Evolutionary conservation across 805 yeast species (phyloP).

Genomic region (Candida krabiensis): DNA sequence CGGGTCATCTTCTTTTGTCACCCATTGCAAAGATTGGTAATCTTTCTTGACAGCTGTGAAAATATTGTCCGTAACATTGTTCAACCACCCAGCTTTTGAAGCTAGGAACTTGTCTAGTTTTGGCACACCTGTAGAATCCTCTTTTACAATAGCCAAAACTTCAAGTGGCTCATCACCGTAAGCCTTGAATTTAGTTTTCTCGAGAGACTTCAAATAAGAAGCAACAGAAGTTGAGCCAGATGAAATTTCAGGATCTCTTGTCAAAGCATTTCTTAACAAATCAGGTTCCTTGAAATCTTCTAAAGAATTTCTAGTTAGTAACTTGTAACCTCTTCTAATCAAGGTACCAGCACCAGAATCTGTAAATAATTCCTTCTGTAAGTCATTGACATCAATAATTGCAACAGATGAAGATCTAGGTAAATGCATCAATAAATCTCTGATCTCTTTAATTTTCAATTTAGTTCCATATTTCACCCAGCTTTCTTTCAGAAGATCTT

Average conservation of each 20-base stretch:
- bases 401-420: slow-evolving; percentile 99
- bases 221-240: slow-evolving; percentile 76
- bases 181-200: slow-evolving; percentile 61
- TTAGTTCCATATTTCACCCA: slow-evolving; percentile 99
- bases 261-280: slow-evolving; percentile 70
- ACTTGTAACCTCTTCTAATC: slow-evolving; percentile 94
- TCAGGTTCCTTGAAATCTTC: slow-evolving; percentile 74
- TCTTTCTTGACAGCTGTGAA: slow-evolving; percentile 81
- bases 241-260: slow-evolving; percentile 72
- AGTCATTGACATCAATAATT: slow-evolving; percentile 89
- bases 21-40: slow-evolving; percentile 77
- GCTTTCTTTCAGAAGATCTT: slow-evolving; percentile 81
- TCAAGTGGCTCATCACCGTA: slow-evolving; percentile 97
- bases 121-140: slow-evolving; percentile 51
- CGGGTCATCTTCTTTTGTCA: slow-evolving; percentile 84
- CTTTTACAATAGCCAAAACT: slow-evolving; percentile 82
- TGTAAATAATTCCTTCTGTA: slow-evolving; percentile 96
- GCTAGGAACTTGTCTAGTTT: slow-evolving; percentile 83
- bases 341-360: slow-evolving; percentile 99
- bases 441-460: slow-evolving; percentile 93
- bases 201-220: slow-evolving; percentile 73
- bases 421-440: slow-evolving; percentile 86
- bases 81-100: slow-evolving; percentile 92
- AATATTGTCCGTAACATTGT: slow-evolving; percentile 93
- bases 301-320: slow-evolving; percentile 67